Evolutionary conservation across 2,329 filamentous ascomycete genomes (phyloP).

Genomic region (Periconia digitata): DNA sequence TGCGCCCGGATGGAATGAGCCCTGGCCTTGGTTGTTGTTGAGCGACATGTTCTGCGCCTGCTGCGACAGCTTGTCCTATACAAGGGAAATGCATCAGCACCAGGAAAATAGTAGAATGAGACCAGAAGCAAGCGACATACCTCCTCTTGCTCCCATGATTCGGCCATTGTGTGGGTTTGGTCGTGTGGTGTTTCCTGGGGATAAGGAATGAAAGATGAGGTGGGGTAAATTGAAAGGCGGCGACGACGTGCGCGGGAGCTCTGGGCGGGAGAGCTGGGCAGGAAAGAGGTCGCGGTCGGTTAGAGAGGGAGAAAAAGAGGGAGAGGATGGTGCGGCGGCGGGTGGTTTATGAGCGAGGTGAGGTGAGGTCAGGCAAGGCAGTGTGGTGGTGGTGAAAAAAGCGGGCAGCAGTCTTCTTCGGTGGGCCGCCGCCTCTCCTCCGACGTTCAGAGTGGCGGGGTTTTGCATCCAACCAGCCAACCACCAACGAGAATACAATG

Average conservation of each 20-base stretch:
- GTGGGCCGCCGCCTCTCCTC: not conserved
- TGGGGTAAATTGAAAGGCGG: conserved; percentile 2
- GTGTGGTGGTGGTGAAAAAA: conserved; percentile 14
- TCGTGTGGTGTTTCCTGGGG: conserved; percentile 10
- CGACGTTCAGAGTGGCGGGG: conserved; percentile 5
- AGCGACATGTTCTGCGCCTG: conserved; percentile 51
- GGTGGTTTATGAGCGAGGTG: conserved; percentile 4
- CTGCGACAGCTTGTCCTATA: conserved; percentile 66
- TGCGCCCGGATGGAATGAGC: conserved; percentile 54
- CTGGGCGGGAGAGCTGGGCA: not conserved
- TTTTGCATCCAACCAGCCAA: too few relatives aligned
- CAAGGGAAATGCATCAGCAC: not conserved
- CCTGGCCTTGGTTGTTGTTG: conserved; percentile 40
- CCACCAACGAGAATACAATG: too few relatives aligned
- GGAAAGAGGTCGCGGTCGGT: not conserved
- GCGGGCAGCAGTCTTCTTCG: conserved; percentile 19
- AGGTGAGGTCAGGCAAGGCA: conserved; percentile 20
- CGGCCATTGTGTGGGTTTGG: conserved; percentile 64
- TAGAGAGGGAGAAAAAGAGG: not conserved
- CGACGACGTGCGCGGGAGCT: not conserved
- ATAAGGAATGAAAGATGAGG: conserved; percentile 1
- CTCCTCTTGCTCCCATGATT: conserved; percentile 94
- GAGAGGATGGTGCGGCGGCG: not conserved
- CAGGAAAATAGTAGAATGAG: not conserved
- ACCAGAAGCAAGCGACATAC: not conserved